Evolutionary conservation across 768 basidiomycete species (phyloP), one percentile per base, ranked within the genome.

Genomic region (Mycena floridula): DNA sequence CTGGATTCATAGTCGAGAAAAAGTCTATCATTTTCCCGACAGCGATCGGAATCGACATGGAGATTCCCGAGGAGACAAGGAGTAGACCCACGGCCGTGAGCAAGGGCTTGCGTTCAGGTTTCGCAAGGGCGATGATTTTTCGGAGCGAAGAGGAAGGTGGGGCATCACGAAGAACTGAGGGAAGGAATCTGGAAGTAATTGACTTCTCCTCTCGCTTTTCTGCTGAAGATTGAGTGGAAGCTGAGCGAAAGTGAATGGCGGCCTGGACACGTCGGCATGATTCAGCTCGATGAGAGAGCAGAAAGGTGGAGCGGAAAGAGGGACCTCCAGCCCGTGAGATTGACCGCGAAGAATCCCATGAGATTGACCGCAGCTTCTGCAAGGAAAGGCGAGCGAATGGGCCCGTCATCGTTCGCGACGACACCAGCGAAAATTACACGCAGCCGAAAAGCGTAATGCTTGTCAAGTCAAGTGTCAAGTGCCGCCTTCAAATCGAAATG

Each of bases 11-110:
- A 7, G 82, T 68, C 1, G 86, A 82, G 63, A 96, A 98, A 66
- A 86, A 92, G 65, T 97, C 94, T 49, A 99, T 96, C 42, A 98
- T 70, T 60, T 82, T 89, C 8, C 95, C 95, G 55, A 97, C 84
- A 1, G 92, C 92, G 54, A 96, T 80, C 0, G 95, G 95, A 11
- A 98, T 77, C 51, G 85, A 87, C 82, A 97, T 87, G 3, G 90
- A 88, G 18, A 99, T 89, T 3, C 85, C 70, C 7, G 91, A 90
- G 0, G 93, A 95, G n/a, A 91, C 73, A 13, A 94, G 61, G 7
- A 97, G 72, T 50, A 95, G 65, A 0, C 85, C 86, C 37, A 93
- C 69, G 6, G 93, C 93, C 35, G 82, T 72, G 0, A 76, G 57
- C 7, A 96, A 70, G 2, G 88, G 82, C 51, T 81, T 88, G 55